A percentile compares a stretch with the other conserved stretches of the same genome.
These are phyloP conservation scores for Pseudocercospora macadamiae DNA, from an alignment of 2,329 filamentous ascomycete genomes.

Conservation along the genomic window DNA sequence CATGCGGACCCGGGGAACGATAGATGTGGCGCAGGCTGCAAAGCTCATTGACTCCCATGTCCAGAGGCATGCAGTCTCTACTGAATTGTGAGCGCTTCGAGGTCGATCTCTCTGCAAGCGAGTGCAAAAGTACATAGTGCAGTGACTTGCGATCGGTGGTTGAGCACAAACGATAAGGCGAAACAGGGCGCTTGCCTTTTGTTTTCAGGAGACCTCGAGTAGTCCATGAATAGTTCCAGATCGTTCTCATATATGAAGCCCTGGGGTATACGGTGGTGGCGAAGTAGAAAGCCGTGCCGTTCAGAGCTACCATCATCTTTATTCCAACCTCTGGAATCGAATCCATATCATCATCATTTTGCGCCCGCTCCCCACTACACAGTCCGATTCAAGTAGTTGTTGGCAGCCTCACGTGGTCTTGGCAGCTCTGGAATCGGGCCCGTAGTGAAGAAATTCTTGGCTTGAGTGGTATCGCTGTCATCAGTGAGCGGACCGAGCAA, in stretches of 20 bases:
- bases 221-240: slow-evolving; percentile 1
- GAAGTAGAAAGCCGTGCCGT: neutral
- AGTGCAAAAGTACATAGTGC: neutral
- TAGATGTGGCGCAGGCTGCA: neutral
- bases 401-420: neutral
- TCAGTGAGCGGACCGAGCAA: neutral
- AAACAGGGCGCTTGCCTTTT: neutral
- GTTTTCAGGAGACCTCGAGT: neutral
- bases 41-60: neutral
- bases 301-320: neutral
- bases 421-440: neutral
- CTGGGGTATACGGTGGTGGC: neutral
- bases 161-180: neutral
- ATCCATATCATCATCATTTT: neutral
- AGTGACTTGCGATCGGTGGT: neutral
- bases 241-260: slow-evolving; percentile 1
- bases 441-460: neutral
- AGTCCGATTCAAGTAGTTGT: neutral
- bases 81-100: neutral
- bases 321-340: neutral
- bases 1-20: slow-evolving; percentile 2
- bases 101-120: neutral
- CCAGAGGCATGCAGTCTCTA: neutral
- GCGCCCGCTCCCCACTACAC: neutral
- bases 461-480: neutral